These are phyloP conservation scores for Euclidium syriacum DNA, from an alignment of 345 rosid species.

Conservation along the genomic window DNA sequence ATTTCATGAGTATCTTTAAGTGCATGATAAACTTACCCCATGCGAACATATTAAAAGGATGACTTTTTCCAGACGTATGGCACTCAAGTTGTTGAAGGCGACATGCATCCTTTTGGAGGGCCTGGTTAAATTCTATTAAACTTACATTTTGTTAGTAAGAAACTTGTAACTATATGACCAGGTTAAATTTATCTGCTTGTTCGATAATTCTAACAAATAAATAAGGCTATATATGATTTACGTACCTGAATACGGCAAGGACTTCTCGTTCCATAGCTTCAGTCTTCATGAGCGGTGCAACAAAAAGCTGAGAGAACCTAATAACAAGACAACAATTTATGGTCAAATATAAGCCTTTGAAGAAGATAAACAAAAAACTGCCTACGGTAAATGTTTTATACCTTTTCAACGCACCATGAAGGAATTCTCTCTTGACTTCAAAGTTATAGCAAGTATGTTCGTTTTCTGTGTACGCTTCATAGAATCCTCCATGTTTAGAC, in stretches of 20 bases:
- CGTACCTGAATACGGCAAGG: slow-evolving; percentile 95
- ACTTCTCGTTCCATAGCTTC: slow-evolving; percentile 98
- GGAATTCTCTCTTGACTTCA: slow-evolving; percentile 87
- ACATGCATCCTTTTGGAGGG: slow-evolving; percentile 79
- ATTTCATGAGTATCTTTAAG: slow-evolving; percentile 7
- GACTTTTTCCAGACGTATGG: slow-evolving; percentile 64
- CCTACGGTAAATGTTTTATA: slow-evolving; percentile 15
- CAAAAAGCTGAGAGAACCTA: slow-evolving; percentile 97
- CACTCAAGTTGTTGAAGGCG: slow-evolving; percentile 97
- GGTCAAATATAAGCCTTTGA: slow-evolving; percentile 15
- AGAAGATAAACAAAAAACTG: background rate
- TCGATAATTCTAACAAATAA: background rate
- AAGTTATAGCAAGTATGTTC: slow-evolving; percentile 98
- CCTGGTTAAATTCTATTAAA: slow-evolving; percentile 88
- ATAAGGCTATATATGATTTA: slow-evolving; percentile 1
- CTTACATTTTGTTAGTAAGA: slow-evolving; percentile 6
- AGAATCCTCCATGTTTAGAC: slow-evolving; percentile 97
- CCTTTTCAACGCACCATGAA: slow-evolving; percentile 85
- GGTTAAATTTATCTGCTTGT: background rate
- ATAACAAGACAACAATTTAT: slow-evolving; percentile 20
- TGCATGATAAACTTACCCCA: slow-evolving; percentile 67
- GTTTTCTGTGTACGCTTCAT: slow-evolving; percentile 91
- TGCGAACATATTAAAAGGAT: slow-evolving; percentile 70
- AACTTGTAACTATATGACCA: background rate
- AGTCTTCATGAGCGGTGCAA: slow-evolving; percentile 88